Base-by-base conservation (phyloP, 1,284 basidiomycete species). In the Leccinum ambiguum region DNA sequence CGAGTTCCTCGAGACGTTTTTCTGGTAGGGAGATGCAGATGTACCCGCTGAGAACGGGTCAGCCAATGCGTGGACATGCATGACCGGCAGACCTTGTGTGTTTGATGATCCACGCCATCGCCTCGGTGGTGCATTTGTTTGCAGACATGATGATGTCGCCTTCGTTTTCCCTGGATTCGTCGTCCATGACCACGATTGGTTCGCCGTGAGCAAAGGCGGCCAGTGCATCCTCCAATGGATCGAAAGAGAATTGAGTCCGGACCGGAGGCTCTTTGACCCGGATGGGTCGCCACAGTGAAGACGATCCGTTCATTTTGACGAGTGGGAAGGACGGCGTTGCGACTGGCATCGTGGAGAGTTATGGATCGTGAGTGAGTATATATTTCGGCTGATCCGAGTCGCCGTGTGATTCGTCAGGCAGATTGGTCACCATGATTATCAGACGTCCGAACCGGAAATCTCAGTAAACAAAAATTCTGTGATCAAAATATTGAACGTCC, bases 61-160 rank as follows among this genome's bases (percentile, higher is more conserved):
- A 72, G 57, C 59, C 13, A 21, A 60, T 30, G 45, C 41, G 41
- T 58, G 8, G 8, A 16, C 9, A 43, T 53, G 50, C 6, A 30
- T 8, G 54, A 58, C 9, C 4, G 13, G 78, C 87, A 66, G 68
- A 96, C 96, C 94, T 97, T 1, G 94, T 94, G 79, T 97, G 91
- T 75, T 91, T 90, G 77, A 99, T 96, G 85, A 99, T 93, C 94
- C 95, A 99, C 1, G 97, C 97, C 97, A 99, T 98, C 73, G 97
- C 94, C 78, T 97, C 92, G 0, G 94, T 94, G 21, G 95, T 95
- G 69, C 93, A 88, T 65, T 88, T 86, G 54, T 82, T 82, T 1
- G 87, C 96, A 14, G 96, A 87, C 72, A 94, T 90, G 74, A 97
- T 93, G 66, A 98, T 79, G 78, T 98, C 96, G 3, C 96, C 96